These are phyloP conservation scores for Albugo laibachii DNA, from an alignment of 352 stramenopile species.

Conservation along the genomic window DNA sequence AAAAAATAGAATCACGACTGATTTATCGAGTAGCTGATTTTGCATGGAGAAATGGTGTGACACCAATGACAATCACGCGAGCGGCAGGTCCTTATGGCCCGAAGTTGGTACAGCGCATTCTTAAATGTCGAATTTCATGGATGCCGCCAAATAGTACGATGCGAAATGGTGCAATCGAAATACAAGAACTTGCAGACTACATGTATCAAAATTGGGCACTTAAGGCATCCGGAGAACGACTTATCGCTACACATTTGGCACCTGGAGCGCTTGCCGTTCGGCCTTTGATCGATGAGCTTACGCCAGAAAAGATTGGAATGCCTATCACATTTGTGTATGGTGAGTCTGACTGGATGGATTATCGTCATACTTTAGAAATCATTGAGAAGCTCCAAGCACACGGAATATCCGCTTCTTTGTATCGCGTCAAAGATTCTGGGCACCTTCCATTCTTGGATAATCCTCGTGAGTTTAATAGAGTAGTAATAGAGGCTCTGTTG, in stretches of 20 bases:
- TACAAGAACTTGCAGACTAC: slow-evolving; percentile 47
- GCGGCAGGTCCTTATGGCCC: slow-evolving; percentile 58
- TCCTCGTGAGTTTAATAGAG: slow-evolving; percentile 36
- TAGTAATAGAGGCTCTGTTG: slow-evolving; percentile 20
- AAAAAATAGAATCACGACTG: slow-evolving; percentile 16
- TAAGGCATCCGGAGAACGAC: slow-evolving; percentile 47
- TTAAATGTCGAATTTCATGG: slow-evolving; percentile 46
- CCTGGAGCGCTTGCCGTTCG: slow-evolving; percentile 44
- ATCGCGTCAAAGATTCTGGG: slow-evolving; percentile 34
- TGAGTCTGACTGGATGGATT: slow-evolving; percentile 77
- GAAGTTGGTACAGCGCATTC: slow-evolving; percentile 42
- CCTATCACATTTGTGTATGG: slow-evolving; percentile 71
- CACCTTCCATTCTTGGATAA: slow-evolving; percentile 78
- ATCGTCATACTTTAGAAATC: slow-evolving; percentile 34
- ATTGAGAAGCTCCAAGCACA: slow-evolving; percentile 26
- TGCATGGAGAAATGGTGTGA: slow-evolving; percentile 45
- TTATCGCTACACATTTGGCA: slow-evolving; percentile 53
- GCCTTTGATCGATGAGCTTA: slow-evolving; percentile 37
- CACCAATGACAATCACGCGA: slow-evolving; percentile 53
- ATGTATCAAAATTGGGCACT: slow-evolving; percentile 76
- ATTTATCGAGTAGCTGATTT: slow-evolving; percentile 23
- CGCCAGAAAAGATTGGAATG: slow-evolving; percentile 40
- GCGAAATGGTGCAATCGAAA: slow-evolving; percentile 34
- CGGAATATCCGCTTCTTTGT: slow-evolving; percentile 18
- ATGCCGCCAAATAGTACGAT: slow-evolving; percentile 51